Conservation (phyloP, 345 rosid genomes). For the Pugionium dolabratum region DNA sequence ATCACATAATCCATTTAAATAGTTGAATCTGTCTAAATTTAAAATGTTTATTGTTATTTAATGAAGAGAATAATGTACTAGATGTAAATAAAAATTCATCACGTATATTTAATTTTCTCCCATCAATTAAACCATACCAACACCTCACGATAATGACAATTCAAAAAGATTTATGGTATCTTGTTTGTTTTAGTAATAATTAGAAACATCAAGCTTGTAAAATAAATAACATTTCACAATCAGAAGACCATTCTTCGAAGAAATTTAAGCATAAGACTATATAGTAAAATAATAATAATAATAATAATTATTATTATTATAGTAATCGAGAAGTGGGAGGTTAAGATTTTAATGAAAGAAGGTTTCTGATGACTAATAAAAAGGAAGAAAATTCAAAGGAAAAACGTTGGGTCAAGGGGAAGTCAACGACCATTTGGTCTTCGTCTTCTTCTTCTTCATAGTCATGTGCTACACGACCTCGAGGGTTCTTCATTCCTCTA, state of each 20-base stretch:
- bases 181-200: neutral
- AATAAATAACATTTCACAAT: neutral
- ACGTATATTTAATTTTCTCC: no score
- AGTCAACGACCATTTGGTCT: slow-evolving; percentile 39
- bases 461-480: slow-evolving; percentile 29
- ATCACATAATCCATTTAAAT: no score
- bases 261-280: neutral
- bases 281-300: no score
- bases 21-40: no score
- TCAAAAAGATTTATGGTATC: neutral
- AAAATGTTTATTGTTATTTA: no score
- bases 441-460: slow-evolving; percentile 33
- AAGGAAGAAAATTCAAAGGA: slow-evolving; percentile 14
- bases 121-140: neutral
- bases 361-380: neutral
- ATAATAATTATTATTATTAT: no score
- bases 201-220: slow-evolving; percentile 3
- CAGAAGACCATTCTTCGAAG: slow-evolving; percentile 22
- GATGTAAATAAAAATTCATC: no score
- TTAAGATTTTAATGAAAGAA: slow-evolving; percentile 13
- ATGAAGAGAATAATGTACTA: no score
- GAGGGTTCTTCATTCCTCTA: slow-evolving; percentile 23
- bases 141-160: slow-evolving; percentile 1
- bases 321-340: slow-evolving; percentile 7
- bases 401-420: slow-evolving; percentile 25